Percentiles rank a stretch among this genome's conserved stretches.
Evolutionary conservation across 768 basidiomycete species (phyloP).

Genomic region (Nidularia sp.): DNA sequence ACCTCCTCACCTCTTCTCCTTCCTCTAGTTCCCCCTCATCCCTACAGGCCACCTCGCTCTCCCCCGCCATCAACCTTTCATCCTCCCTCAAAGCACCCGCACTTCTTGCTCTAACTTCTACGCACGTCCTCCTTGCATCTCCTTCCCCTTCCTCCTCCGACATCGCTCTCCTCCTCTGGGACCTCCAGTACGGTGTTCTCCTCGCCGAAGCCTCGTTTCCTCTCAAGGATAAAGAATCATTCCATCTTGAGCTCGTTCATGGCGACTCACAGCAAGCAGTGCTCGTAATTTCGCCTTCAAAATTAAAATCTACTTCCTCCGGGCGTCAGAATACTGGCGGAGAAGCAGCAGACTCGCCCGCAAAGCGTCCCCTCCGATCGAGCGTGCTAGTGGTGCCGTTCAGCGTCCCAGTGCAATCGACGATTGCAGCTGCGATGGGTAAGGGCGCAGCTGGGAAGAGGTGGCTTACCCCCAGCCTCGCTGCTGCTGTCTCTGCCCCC

Average conservation of each 20-base stretch:
- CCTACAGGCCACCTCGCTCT: constrained; percentile 17
- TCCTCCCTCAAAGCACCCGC: constrained; percentile 15
- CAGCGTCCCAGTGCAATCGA: constrained; percentile 48
- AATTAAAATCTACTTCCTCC: too few relatives aligned
- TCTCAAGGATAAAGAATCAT: constrained; percentile 18
- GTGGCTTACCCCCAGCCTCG: background rate
- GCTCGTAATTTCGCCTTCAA: constrained; percentile 40
- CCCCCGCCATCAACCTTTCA: constrained; percentile 27
- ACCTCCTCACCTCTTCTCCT: constrained; percentile 14
- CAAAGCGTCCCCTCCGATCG: constrained; percentile 31
- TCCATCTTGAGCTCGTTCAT: constrained; percentile 24
- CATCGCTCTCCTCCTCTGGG: constrained; percentile 61
- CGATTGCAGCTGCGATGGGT: constrained; percentile 61
- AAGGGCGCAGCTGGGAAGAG: background rate
- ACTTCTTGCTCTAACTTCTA: constrained; percentile 49
- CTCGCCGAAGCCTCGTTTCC: constrained; percentile 50
- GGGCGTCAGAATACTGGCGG: too few relatives aligned
- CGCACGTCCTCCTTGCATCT: constrained; percentile 53
- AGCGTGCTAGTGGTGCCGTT: constrained; percentile 60
- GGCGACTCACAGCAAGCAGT: constrained; percentile 45
- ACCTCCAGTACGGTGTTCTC: constrained; percentile 63
- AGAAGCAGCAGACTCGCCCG: constrained; percentile 9
- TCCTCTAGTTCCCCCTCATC: constrained; percentile 4
- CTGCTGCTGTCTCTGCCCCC: background rate
- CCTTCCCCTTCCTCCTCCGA: constrained; percentile 30